phyloP scores from a whole-genome alignment of 768 basidiomycete genomes.

The Leucogyrophana mollusca region DNA sequence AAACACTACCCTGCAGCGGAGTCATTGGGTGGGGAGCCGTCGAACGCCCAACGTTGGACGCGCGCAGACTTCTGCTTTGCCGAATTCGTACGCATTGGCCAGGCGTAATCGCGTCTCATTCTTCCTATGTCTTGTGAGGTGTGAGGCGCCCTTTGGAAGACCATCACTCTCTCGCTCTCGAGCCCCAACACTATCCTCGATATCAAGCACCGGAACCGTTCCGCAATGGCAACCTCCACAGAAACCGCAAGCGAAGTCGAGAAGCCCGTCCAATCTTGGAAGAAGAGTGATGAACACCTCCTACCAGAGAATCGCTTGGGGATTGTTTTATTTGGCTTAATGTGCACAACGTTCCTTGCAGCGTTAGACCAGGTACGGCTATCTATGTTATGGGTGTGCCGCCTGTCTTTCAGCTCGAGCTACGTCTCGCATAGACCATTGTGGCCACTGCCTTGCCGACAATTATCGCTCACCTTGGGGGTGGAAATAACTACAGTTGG shows the following conservation, averaged over 20 bases:
- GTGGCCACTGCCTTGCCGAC: slow-evolving; percentile 78
- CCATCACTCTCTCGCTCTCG: too few species aligned
- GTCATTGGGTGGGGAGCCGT: too few species aligned
- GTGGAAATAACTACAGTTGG: slow-evolving; percentile 67
- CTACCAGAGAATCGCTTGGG: slow-evolving; percentile 37
- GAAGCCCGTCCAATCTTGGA: slow-evolving; percentile 55
- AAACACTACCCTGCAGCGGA: too few species aligned
- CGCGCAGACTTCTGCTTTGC: too few species aligned
- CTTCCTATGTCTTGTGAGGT: too few species aligned
- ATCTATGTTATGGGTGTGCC: not conserved
- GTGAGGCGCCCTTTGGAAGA: too few species aligned
- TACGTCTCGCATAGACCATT: slow-evolving; percentile 43
- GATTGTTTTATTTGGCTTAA: slow-evolving; percentile 27
- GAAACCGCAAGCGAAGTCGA: slow-evolving; percentile 2
- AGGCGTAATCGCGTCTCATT: too few species aligned
- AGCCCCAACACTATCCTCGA: too few species aligned
- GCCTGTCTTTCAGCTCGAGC: not conserved
- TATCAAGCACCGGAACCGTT: too few species aligned
- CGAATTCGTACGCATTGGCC: too few species aligned
- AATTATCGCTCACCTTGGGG: slow-evolving; percentile 64
- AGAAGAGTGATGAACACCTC: slow-evolving; percentile 49
- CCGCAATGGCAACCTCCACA: slow-evolving; percentile 8
- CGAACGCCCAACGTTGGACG: too few species aligned
- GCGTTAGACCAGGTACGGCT: slow-evolving; percentile 61
- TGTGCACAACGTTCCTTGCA: slow-evolving; percentile 34